Evolutionary conservation across 1,284 basidiomycete species (phyloP).

Genomic region (Ceratorhiza oryzae-sativae): DNA sequence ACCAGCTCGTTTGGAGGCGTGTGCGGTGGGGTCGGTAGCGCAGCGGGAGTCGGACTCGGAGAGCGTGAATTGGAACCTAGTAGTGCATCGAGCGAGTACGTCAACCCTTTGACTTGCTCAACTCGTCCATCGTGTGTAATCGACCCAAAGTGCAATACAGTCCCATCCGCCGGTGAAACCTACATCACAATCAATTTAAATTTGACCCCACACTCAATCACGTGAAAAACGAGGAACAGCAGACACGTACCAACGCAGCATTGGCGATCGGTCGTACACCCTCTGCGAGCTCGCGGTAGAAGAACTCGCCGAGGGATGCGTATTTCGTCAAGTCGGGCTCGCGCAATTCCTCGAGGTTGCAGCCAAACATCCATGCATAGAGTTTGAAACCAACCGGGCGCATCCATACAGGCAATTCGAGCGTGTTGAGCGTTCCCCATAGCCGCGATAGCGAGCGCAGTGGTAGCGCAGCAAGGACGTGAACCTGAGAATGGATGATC

Average conservation of each 20-base stretch:
- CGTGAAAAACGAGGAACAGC: background rate
- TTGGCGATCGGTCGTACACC: constrained; percentile 84
- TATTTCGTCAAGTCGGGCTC: constrained; percentile 79
- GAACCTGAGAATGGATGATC: constrained; percentile 66
- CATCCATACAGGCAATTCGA: constrained; percentile 94
- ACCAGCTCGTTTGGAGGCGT: constrained; percentile 48
- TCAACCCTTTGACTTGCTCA: constrained; percentile 98
- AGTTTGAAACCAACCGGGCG: constrained; percentile 86
- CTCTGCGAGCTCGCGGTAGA: constrained; percentile 87
- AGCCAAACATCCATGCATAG: constrained; percentile 89
- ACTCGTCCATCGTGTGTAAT: constrained; percentile 80
- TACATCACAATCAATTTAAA: background rate
- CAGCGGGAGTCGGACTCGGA: constrained; percentile 48
- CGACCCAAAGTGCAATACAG: constrained; percentile 89
- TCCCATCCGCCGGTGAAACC: constrained; percentile 83
- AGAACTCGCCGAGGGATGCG: constrained; percentile 89
- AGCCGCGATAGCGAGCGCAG: constrained; percentile 91
- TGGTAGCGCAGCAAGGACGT: constrained; percentile 94
- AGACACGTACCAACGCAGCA: constrained; percentile 69
- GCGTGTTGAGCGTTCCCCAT: constrained; percentile 94
- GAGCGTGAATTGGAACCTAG: constrained; percentile 65
- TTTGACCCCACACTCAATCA: constrained; percentile 3
- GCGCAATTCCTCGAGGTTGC: constrained; percentile 92
- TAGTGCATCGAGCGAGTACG: constrained; percentile 92
- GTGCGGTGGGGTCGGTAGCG: constrained; percentile 52